Evolutionary conservation across 345 rosid genomes (phyloP).

Genomic region (Angophora floribunda): DNA sequence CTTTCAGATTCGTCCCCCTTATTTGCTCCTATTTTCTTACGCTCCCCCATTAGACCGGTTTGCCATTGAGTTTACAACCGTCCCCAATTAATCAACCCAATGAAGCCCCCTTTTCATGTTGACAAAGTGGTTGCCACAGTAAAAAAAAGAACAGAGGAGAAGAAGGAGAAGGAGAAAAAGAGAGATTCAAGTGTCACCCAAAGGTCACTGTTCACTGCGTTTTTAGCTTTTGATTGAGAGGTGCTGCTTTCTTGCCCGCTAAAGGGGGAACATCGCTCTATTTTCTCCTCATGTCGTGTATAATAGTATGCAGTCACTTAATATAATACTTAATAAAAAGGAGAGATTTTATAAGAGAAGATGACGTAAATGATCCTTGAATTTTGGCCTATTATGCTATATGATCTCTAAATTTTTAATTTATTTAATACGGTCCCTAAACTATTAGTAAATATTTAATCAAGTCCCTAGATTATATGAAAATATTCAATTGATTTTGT

Average conservation of each 20-base stretch:
- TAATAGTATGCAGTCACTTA: background rate
- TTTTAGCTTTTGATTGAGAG: background rate
- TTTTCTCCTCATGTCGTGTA: background rate
- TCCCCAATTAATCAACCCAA: background rate
- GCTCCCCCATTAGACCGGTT: background rate
- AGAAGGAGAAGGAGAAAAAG: background rate
- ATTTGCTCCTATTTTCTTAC: background rate
- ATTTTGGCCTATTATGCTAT: background rate
- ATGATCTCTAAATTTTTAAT: background rate
- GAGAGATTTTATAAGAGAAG: background rate
- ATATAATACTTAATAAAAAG: background rate
- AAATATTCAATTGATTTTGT: background rate
- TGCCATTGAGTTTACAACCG: background rate
- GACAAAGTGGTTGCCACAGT: background rate
- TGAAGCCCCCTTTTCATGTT: background rate
- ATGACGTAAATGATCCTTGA: rapidly evolving
- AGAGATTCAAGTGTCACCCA: background rate
- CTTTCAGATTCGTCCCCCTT: background rate
- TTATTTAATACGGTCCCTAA: background rate
- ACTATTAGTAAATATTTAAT: no score
- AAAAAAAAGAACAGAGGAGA: background rate
- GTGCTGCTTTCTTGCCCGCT: background rate
- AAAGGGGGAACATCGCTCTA: background rate
- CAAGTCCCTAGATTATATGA: background rate
- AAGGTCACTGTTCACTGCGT: background rate